Percentiles rank a stretch among this genome's conserved stretches.
Conservation (phyloP, 768 basidiomycete species). For the Tricholoma terreum region DNA sequence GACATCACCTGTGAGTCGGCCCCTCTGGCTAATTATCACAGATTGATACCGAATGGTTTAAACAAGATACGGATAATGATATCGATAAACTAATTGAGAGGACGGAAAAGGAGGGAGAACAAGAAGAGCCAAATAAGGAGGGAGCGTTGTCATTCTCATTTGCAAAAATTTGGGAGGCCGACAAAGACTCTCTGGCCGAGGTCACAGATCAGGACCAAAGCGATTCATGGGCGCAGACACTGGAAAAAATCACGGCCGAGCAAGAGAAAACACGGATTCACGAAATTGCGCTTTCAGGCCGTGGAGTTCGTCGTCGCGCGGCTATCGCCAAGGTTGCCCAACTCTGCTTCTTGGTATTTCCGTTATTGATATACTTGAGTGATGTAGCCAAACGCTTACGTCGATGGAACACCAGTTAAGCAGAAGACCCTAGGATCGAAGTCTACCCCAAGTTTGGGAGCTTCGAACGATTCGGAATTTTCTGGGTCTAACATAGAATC, state of each 20-base stretch:
- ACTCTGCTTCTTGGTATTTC: background rate
- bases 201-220: conserved; percentile 58
- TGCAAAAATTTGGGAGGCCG: conserved; percentile 89
- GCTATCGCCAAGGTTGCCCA: conserved; percentile 44
- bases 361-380: background rate
- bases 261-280: conserved; percentile 38
- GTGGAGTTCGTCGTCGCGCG: conserved; percentile 73
- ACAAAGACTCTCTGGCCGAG: conserved; percentile 69
- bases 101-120: conserved; percentile 70
- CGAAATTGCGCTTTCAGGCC: conserved; percentile 58
- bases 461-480: conserved; percentile 35
- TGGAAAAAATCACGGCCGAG: conserved; percentile 50
- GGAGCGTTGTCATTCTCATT: conserved; percentile 72
- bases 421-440: conserved; percentile 9
- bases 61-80: conserved; percentile 71
- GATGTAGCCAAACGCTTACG: conserved; percentile 29
- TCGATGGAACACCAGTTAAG: conserved; percentile 1
- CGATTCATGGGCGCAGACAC: conserved; percentile 81
- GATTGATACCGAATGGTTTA: background rate
- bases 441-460: conserved; percentile 15
- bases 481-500: conserved; percentile 27
- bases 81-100: conserved; percentile 85
- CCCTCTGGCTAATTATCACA: background rate
- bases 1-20: conserved; percentile 65
- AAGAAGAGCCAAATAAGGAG: conserved; percentile 46